A percentile compares a stretch with the other conserved stretches of the same genome.
phyloP scores from a whole-genome alignment of 73 alveolate species.

The Durusdinium trenchii region DNA sequence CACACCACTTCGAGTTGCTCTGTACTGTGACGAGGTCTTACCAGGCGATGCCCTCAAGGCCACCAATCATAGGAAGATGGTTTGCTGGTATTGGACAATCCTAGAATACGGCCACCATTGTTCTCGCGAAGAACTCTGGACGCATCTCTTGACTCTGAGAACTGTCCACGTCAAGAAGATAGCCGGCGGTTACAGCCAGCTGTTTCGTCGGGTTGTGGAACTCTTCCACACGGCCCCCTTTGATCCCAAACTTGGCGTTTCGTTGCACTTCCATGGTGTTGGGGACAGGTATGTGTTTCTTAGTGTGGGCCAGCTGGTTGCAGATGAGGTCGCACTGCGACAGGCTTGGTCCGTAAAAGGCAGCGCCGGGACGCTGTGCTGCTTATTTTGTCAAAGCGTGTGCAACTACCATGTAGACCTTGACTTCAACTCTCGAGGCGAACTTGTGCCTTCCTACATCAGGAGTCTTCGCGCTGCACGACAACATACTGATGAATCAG shows the following conservation, averaged over 20 bases:
- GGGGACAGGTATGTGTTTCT: not conserved
- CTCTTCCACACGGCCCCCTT: not conserved
- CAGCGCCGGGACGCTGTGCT: not conserved
- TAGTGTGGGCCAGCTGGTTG: not conserved
- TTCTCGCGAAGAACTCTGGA: not conserved
- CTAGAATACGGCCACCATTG: not conserved
- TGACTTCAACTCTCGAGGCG: not conserved
- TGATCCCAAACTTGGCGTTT: not conserved
- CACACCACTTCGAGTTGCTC: not conserved
- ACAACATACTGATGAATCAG: no score
- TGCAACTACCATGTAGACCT: not conserved
- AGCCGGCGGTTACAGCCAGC: not conserved
- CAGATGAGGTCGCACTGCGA: not conserved
- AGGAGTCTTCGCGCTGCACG: not conserved
- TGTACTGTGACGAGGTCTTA: not conserved
- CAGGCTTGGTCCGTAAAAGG: not conserved
- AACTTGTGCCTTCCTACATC: not conserved
- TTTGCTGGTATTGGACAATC: not conserved
- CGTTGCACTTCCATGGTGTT: not conserved
- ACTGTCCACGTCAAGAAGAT: not conserved
- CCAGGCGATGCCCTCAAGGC: not conserved
- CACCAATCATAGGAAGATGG: not conserved
- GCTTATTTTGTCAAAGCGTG: not conserved
- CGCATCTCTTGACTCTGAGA: not conserved
- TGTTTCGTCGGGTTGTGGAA: not conserved